Evolutionary conservation across 106 monocot species (phyloP), one percentile per base, ranked within the genome.

Genomic region (Dendrobium chrysotoxum): DNA sequence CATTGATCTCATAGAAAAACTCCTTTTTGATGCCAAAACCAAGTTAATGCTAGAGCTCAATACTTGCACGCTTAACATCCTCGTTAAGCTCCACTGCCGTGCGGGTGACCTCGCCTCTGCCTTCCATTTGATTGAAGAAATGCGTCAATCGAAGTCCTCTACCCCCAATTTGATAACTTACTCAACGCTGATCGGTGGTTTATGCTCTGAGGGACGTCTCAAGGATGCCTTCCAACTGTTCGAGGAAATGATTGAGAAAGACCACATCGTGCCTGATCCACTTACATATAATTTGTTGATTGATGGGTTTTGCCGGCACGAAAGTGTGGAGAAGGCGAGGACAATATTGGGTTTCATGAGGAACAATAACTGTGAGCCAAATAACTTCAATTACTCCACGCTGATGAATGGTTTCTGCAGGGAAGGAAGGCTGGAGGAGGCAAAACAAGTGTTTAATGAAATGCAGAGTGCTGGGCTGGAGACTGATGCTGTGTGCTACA

Each of bases 201-300:
- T 95, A 0, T 92, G 93, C 76, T 75, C 53, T 8, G 83, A 30
- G 7, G 95, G 90, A 9, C 77, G 84, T 55, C 50, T 99, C 28
- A 89, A 82, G 80, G 91, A 93, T 20, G 99, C 99, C 8, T 93
- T 93, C 70, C 25, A 88, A 26, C 47, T 99, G 85, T 95, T 99
- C n/a, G 99, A 99, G 76, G 95, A 99, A 85, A 95, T 99, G 99
- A 88, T 93, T 26, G 91, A 86, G 47, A 90, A 77, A 70, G 93
- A 88, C n/a, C 46, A 75, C 70, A 90, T 99, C 31, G 76, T 87
- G 16, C 95, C 99, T 0, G 99, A 99, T 47, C 77, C 76, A 0
- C 30, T 95, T 64, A 84, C 88, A 2, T 99, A 91, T 77, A 99
- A 99, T 41, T 80, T 93, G 50, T 68, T 99, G 71, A 91, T 95